Percentiles rank a stretch among this genome's conserved stretches.
These are phyloP conservation scores for Thielaviopsis punctulata DNA, from an alignment of 2,329 filamentous ascomycete species.

Conservation along the genomic window DNA sequence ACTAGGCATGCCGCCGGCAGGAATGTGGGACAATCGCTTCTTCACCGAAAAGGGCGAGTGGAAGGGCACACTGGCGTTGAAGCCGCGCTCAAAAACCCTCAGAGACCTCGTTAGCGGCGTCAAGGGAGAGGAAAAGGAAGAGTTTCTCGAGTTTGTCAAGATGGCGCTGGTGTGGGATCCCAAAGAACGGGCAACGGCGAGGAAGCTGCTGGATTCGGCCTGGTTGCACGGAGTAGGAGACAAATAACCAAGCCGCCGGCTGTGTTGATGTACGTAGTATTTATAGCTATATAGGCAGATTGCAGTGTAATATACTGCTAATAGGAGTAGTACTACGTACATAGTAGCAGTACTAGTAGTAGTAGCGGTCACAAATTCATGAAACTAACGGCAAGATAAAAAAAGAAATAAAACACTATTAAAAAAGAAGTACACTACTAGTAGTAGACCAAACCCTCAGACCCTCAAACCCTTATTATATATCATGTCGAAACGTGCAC, in stretches of 20 bases:
- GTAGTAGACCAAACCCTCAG: background rate
- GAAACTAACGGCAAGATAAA: background rate
- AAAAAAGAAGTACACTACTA: background rate
- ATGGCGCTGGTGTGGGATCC: background rate
- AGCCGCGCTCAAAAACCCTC: background rate
- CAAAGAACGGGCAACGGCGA: background rate
- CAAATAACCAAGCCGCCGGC: no score
- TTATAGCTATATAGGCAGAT: no score
- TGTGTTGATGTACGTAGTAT: no score
- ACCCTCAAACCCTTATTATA: background rate
- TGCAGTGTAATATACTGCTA: no score
- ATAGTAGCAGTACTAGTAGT: background rate
- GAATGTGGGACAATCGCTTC: background rate
- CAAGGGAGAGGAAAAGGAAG: background rate
- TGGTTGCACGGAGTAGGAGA: background rate
- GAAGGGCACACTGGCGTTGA: background rate
- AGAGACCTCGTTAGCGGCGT: background rate
- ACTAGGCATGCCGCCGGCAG: background rate
- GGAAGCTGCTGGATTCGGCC: background rate
- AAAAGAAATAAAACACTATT: background rate
- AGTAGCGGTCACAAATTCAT: no score
- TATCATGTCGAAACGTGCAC: slow-evolving; percentile 56
- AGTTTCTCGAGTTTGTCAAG: background rate
- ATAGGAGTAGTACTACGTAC: no score
- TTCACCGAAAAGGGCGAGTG: background rate